These are phyloP conservation scores for Podila clonocystis DNA, from an alignment of 192 early-diverging fungal genomes.

Conservation along the genomic window DNA sequence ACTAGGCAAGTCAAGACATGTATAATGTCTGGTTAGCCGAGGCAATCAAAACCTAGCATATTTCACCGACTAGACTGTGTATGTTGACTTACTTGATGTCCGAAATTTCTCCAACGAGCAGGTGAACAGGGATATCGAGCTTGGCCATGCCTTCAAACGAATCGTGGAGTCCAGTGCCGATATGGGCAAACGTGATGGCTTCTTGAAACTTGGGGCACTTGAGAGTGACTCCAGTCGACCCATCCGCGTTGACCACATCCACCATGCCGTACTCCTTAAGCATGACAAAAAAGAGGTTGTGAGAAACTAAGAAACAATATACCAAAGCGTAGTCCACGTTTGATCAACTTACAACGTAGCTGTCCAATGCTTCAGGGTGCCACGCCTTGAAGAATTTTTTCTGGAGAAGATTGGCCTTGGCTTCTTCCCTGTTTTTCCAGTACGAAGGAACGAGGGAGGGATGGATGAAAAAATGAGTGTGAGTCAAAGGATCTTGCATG, in stretches of 20 bases:
- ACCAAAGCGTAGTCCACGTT: no score
- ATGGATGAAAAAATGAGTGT: background rate
- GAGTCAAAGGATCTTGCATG: background rate
- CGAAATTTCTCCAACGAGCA: conserved; percentile 49
- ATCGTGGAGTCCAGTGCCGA: conserved; percentile 16
- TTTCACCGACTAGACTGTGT: background rate
- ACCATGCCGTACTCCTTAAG: conserved; percentile 56
- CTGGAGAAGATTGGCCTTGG: conserved; percentile 18
- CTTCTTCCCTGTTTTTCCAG: conserved; percentile 31
- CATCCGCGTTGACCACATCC: conserved; percentile 50
- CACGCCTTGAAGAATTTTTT: conserved; percentile 53
- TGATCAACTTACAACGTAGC: conserved; percentile 58
- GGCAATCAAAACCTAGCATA: background rate
- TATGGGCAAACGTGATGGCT: conserved; percentile 43
- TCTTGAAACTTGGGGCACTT: conserved; percentile 58
- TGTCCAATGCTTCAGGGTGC: conserved; percentile 60
- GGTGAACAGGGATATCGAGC: conserved; percentile 52
- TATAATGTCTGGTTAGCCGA: background rate
- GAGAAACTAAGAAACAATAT: background rate
- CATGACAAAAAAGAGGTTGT: background rate
- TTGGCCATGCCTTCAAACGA: conserved; percentile 37
- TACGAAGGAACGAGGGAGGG: background rate
- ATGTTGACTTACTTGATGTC: conserved; percentile 48
- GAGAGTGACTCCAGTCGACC: conserved; percentile 33
- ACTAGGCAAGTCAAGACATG: background rate